Conservation (phyloP, 1,284 basidiomycete species). For the Vanrija humicola region DNA sequence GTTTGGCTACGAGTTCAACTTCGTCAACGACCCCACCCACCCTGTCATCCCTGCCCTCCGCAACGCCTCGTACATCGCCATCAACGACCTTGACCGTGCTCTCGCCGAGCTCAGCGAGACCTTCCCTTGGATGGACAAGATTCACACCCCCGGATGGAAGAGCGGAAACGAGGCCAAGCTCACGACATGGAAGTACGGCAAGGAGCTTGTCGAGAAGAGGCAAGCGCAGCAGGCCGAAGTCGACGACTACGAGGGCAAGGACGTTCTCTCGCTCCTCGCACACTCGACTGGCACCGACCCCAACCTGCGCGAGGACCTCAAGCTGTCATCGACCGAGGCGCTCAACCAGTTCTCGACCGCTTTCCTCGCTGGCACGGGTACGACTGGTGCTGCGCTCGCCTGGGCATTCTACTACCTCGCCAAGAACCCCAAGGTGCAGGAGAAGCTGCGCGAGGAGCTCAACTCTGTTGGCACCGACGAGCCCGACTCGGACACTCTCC, state of each 20-base stretch:
- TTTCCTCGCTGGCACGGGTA: slow-evolving; percentile 65
- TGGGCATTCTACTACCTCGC: slow-evolving; percentile 73
- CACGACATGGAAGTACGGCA: too few species aligned
- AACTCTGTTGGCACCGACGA: slow-evolving; percentile 43
- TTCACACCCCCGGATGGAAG: too few species aligned
- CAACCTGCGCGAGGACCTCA: slow-evolving; percentile 60
- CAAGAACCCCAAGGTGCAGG: slow-evolving; percentile 56
- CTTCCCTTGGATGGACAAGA: too few species aligned
- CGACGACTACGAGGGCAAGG: slow-evolving; percentile 52
- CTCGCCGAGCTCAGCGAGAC: too few species aligned
- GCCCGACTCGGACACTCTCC: slow-evolving; percentile 42
- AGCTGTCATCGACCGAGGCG: slow-evolving; percentile 23
- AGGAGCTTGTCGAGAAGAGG: slow-evolving; percentile 45
- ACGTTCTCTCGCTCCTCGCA: slow-evolving; percentile 57
- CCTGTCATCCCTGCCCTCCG: too few species aligned
- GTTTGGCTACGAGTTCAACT: slow-evolving; percentile 58
- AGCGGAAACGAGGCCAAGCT: too few species aligned
- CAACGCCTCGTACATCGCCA: too few species aligned
- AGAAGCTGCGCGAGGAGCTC: slow-evolving; percentile 57
- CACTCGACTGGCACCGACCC: slow-evolving; percentile 59
- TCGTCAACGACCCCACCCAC: slow-evolving; percentile 24
- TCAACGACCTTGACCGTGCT: too few species aligned
- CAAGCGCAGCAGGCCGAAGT: slow-evolving; percentile 38
- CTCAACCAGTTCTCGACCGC: slow-evolving; percentile 45
- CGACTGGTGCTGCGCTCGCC: slow-evolving; percentile 64